Conservation (phyloP, 2,329 filamentous ascomycete genomes). For the Pseudogymnoascus sp. region DNA sequence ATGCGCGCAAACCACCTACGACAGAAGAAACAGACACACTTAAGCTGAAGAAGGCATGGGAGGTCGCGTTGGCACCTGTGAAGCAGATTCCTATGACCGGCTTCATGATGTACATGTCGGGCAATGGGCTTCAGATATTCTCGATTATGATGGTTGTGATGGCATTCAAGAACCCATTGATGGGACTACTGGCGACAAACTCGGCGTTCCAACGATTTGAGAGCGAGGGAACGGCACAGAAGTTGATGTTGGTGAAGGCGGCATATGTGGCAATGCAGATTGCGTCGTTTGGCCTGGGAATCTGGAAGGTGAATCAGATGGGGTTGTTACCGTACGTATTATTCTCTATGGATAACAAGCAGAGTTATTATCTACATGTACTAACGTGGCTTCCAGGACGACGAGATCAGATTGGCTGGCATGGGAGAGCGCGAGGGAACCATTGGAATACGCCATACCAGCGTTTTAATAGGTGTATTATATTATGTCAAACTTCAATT, state of each 20-base stretch:
- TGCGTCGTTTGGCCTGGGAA: slow-evolving; percentile 69
- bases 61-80: slow-evolving; percentile 84
- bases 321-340: slow-evolving; percentile 74
- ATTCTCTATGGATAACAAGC: neutral
- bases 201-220: slow-evolving; percentile 88
- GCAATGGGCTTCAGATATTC: slow-evolving; percentile 96
- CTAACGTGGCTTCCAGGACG: slow-evolving; percentile 47
- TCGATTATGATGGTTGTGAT: slow-evolving; percentile 99
- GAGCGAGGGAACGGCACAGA: slow-evolving; percentile 63
- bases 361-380: neutral
- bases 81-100: slow-evolving; percentile 97
- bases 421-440: slow-evolving; percentile 56
- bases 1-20: slow-evolving; percentile 56
- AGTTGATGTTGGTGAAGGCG: slow-evolving; percentile 74
- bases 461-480: slow-evolving; percentile 23
- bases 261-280: slow-evolving; percentile 85
- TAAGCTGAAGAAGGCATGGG: slow-evolving; percentile 98
- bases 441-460: slow-evolving; percentile 27
- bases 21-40: slow-evolving; percentile 85
- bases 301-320: slow-evolving; percentile 98
- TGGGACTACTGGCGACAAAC: slow-evolving; percentile 74
- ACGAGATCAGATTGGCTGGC: slow-evolving; percentile 96
- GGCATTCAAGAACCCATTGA: slow-evolving; percentile 93
- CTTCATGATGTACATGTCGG: slow-evolving; percentile 99
- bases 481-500: slow-evolving; percentile 4